Base-by-base conservation (phyloP, 148 eudicot species). In the Camellia lanceoleosa region DNA sequence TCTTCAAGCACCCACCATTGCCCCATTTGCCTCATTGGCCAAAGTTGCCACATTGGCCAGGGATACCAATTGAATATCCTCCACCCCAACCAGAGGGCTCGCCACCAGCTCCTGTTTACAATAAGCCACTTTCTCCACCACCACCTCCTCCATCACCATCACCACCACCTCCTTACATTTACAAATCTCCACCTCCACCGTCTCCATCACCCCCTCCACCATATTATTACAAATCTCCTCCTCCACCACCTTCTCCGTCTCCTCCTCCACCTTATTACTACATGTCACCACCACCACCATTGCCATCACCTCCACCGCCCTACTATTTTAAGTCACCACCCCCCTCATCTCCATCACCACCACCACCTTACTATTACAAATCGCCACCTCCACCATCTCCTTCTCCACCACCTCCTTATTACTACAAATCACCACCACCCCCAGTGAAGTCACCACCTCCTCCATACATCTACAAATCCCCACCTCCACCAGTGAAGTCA, bases 1-100 rank as follows among this genome's bases (percentile, higher is more conserved):
- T 12, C 47, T 74, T 77, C 71, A 75, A 79, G 71, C 51, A 76
- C 62, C 75, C 61, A 23, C 63, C 63, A 38, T 74, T 56, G 5
- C 49, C 18, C 43, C 15, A 54, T 0, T 38, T 11, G 11, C 71
- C 18, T 1, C 2, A 15, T 67, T 54, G 56, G 64, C 64, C n/a
- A 16, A 15, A 15, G 5, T 19, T 18, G 64, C 64, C 64, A 7
- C 15, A 56, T 56, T 56, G 3, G 3, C 13, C 16, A 4, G 51
- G 51, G 51, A 47, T 0, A 49, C 52, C 52, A 49, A 7, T 38
- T 55, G 20, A 13, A 11, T 1, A 9, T 65, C 80, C 80, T 9
- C 54, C 82, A 8, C 58, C 38, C 4, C 78, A 71, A 71, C 74
- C 59, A 58, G 19, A 2, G 9, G 7, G 20, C 20, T 67, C 71